phyloP scores from a whole-genome alignment of 2,329 filamentous ascomycete genomes.

The Calonectria crousiana region DNA sequence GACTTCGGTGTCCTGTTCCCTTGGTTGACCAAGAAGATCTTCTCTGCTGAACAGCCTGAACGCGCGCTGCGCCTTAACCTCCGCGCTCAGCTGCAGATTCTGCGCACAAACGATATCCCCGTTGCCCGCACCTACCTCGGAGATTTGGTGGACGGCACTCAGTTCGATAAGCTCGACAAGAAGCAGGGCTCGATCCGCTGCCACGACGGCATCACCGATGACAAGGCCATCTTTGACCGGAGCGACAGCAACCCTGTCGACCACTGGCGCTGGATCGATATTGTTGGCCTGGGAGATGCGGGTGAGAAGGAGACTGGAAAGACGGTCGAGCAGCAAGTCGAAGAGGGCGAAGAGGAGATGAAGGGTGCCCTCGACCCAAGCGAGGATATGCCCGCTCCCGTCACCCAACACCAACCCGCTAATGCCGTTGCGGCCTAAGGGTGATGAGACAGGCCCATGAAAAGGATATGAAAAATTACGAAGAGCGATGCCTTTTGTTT shows the following conservation, averaged over 20 bases:
- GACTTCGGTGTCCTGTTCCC: slow-evolving; percentile 89
- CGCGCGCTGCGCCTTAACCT: slow-evolving; percentile 70
- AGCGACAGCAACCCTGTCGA: slow-evolving; percentile 54
- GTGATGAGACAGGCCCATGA: not conserved
- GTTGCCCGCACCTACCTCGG: slow-evolving; percentile 63
- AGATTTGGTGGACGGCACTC: slow-evolving; percentile 63
- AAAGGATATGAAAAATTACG: slow-evolving; percentile 28
- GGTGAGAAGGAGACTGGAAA: slow-evolving; percentile 46
- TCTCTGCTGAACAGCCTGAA: slow-evolving; percentile 69
- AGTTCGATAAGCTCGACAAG: slow-evolving; percentile 51
- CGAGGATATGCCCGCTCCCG: slow-evolving; percentile 36
- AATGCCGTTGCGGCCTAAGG: slow-evolving; percentile 37
- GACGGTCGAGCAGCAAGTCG: slow-evolving; percentile 47
- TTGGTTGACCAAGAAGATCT: slow-evolving; percentile 71
- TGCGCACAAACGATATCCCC: slow-evolving; percentile 62
- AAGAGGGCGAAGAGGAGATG: slow-evolving; percentile 51
- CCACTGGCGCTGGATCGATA: slow-evolving; percentile 66
- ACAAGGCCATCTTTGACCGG: slow-evolving; percentile 64
- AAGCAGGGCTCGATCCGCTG: slow-evolving; percentile 26
- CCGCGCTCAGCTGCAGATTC: slow-evolving; percentile 68
- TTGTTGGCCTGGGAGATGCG: slow-evolving; percentile 60
- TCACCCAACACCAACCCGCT: slow-evolving; percentile 12
- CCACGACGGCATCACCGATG: slow-evolving; percentile 58
- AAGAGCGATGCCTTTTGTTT: slow-evolving; percentile 29
- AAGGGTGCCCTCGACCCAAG: slow-evolving; percentile 51